Evolutionary conservation across 192 early-diverging fungal genomes (phyloP), one percentile per base, ranked within the genome.

Genomic region (Coemansia sp.): DNA sequence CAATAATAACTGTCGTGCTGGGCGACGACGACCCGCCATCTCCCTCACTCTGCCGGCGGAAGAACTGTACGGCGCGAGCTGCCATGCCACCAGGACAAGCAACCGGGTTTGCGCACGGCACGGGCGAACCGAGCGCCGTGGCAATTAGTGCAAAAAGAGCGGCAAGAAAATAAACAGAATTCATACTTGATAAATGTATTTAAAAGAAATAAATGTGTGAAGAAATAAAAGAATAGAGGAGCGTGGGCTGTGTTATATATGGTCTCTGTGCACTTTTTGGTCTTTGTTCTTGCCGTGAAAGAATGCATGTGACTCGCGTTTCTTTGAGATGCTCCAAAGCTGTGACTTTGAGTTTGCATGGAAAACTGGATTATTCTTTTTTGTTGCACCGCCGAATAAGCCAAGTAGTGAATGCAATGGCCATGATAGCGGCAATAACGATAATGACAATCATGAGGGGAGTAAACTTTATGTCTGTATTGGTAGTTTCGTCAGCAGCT

Each of bases 401-500:
- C 32, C 32, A 35, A 35, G 32, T 35, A 25, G 9, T 25, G 17
- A 53, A 53, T 9, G 51, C 51, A 29, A 55, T 14, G 4, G 53
- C 53, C 53, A 55, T 25, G 23, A 55, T 25, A 1, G 15, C 29
- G 3, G 53, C 53, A 55, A 55, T 12, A 17, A 25, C 53, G 4
- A 55, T 55, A 8, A 55, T 55, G 12, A 25, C 53, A 55, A 55
- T 55, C 25, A 55, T 17, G 7, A 55, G 6, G 9, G 53, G 53
- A 7, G 53, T 17, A 55, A 55, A 55, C 15, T 24, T 9, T 5
- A 55, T 29, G 23, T 55, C 27, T 21, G 9, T 55, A 29, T 29
- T 29, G 4, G 19, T 25, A 14, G 9, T 55, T 12, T 55, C 53
- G 22, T 55, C 53, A 6, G 7, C 53, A 25, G 53, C 53, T 29